phyloP scores from a whole-genome alignment of 2,329 filamentous ascomycete species.

The Aspergillus fumigatus region DNA sequence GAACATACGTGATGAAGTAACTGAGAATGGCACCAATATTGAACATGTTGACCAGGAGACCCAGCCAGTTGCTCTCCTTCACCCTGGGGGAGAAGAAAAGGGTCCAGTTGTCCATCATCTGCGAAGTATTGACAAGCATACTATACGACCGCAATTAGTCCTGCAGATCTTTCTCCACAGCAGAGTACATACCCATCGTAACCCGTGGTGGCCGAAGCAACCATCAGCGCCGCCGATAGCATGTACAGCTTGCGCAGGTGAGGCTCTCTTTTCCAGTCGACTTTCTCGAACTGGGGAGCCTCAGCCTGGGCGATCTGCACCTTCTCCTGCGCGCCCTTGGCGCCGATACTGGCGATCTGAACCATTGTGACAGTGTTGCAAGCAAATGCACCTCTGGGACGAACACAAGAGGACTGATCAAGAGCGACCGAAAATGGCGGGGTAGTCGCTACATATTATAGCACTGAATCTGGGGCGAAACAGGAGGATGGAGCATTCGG shows the following conservation, averaged over 20 bases:
- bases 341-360: not conserved
- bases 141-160: not conserved
- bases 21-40: conserved; percentile 43
- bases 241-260: conserved; percentile 55
- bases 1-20: conserved; percentile 26
- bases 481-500: not conserved
- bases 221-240: conserved; percentile 51
- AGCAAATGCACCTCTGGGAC: not conserved
- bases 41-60: conserved; percentile 44
- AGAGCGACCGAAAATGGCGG: not conserved
- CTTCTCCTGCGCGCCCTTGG: not conserved
- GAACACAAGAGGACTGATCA: not conserved
- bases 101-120: conserved; percentile 38
- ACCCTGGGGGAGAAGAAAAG: conserved; percentile 32
- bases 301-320: conserved; percentile 18
- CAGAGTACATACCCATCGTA: conserved; percentile 49
- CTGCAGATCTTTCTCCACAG: not conserved
- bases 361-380: not conserved
- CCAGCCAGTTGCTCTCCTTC: conserved; percentile 33
- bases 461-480: not conserved
- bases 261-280: conserved; percentile 55
- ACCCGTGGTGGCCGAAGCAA: conserved; percentile 59
- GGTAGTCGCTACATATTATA: not conserved
- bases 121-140: conserved; percentile 42
- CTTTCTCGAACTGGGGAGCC: conserved; percentile 50